Conservation (phyloP, 495 filamentous ascomycete species). For the Niebla homalea region DNA sequence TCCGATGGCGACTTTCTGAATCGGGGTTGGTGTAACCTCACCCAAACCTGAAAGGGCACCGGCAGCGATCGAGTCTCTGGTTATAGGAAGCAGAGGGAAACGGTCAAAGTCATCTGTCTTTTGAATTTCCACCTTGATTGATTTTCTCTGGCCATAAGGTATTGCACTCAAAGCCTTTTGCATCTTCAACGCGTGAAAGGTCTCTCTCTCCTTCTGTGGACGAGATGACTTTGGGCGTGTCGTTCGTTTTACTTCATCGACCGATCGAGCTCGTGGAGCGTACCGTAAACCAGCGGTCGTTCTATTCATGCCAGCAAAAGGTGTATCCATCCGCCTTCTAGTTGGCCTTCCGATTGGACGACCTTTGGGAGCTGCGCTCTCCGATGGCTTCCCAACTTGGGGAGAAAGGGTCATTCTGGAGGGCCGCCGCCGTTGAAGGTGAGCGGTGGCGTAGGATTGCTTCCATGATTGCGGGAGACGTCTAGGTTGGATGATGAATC, state of each 20-base stretch:
- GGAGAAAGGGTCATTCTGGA: slow-evolving; percentile 74
- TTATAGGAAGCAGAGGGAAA: slow-evolving; percentile 55
- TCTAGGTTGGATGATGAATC: slow-evolving; percentile 6
- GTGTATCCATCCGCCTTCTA: slow-evolving; percentile 30
- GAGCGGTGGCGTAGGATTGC: slow-evolving; percentile 28
- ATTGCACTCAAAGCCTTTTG: slow-evolving; percentile 62
- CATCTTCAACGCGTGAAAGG: slow-evolving; percentile 90
- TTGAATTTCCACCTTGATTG: slow-evolving; percentile 55
- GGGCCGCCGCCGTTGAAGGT: slow-evolving; percentile 32
- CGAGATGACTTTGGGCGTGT: slow-evolving; percentile 20
- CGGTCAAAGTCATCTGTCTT: slow-evolving; percentile 64
- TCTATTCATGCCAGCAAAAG: slow-evolving; percentile 69
- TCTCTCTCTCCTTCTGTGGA: slow-evolving; percentile 29
- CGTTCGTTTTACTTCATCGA: slow-evolving; percentile 28
- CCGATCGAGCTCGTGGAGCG: slow-evolving; percentile 24
- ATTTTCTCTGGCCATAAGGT: slow-evolving; percentile 54
- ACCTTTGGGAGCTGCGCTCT: slow-evolving; percentile 27
- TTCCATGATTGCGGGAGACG: slow-evolving; percentile 20
- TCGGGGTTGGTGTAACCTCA: slow-evolving; percentile 66
- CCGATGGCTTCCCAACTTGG: slow-evolving; percentile 42
- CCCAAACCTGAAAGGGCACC: slow-evolving; percentile 60
- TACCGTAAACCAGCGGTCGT: slow-evolving; percentile 48
- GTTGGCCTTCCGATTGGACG: slow-evolving; percentile 9
- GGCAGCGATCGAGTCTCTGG: slow-evolving; percentile 57
- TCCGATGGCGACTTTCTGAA: slow-evolving; percentile 81